Percentiles rank a stretch among this genome's conserved stretches.
These are phyloP conservation scores for Immersiella caudata DNA, from an alignment of 495 filamentous ascomycete genomes.

Conservation along the genomic window DNA sequence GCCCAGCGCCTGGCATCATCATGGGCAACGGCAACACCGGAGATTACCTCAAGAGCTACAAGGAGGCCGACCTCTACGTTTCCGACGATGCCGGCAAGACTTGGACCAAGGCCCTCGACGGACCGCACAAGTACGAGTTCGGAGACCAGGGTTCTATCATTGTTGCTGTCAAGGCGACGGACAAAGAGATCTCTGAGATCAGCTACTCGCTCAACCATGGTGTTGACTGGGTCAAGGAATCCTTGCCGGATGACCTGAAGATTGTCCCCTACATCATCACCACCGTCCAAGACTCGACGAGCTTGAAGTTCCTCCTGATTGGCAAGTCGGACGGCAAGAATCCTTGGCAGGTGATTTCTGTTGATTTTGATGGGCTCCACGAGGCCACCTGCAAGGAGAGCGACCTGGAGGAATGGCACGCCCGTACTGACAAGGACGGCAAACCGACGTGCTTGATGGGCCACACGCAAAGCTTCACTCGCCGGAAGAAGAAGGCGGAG, in stretches of 20 bases:
- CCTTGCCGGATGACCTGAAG: conserved; percentile 63
- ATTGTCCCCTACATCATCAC: conserved; percentile 71
- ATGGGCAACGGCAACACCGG: conserved; percentile 94
- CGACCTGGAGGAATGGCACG: conserved; percentile 88
- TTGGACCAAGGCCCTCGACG: conserved; percentile 72
- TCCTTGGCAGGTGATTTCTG: conserved; percentile 62
- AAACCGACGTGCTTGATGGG: conserved; percentile 92
- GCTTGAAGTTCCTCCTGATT: conserved; percentile 81
- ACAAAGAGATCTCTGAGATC: conserved; percentile 59
- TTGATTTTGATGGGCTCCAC: conserved; percentile 83
- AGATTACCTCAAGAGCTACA: conserved; percentile 60
- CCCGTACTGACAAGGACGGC: conserved; percentile 75
- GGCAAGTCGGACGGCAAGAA: conserved; percentile 47
- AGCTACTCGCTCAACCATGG: conserved; percentile 88
- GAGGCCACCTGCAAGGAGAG: conserved; percentile 75
- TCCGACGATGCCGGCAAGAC: conserved; percentile 89
- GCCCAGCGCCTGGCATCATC: conserved; percentile 85
- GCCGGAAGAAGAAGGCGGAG: conserved; percentile 80
- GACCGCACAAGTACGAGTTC: conserved; percentile 94
- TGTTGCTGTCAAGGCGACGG: conserved; percentile 75
- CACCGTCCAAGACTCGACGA: conserved; percentile 87
- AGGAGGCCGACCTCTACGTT: conserved; percentile 78
- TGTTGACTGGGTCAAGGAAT: conserved; percentile 68
- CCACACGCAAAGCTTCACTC: conserved; percentile 78
- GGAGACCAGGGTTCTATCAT: conserved; percentile 89